Evolutionary conservation across 768 basidiomycete genomes (phyloP).

Genomic region (Lactifluus piperatus): DNA sequence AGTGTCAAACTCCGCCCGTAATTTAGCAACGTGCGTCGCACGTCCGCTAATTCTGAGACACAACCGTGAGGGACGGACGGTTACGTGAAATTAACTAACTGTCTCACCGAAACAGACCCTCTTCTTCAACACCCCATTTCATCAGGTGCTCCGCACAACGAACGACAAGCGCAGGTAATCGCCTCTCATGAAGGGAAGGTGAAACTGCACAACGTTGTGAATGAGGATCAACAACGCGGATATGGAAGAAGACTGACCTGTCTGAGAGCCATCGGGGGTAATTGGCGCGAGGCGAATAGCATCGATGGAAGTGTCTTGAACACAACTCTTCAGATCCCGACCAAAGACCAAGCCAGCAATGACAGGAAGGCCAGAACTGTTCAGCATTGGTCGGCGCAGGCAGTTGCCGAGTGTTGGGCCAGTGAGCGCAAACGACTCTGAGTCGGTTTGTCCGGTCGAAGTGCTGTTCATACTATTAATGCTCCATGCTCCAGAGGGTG

Average conservation of each 20-base stretch:
- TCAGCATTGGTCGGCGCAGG: slow-evolving; percentile 45
- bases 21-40: slow-evolving; percentile 65
- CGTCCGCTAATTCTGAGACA: slow-evolving; percentile 67
- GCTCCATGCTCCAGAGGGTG: slow-evolving; percentile 46
- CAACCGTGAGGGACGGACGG: neutral
- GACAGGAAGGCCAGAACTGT: slow-evolving; percentile 26
- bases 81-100: neutral
- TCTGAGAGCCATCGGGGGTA: slow-evolving; percentile 2
- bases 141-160: slow-evolving; percentile 78
- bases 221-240: slow-evolving; percentile 9
- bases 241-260: neutral
- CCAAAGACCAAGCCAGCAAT: slow-evolving; percentile 58
- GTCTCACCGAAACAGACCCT: slow-evolving; percentile 75
- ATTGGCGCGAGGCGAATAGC: slow-evolving; percentile 16
- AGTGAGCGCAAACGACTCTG: slow-evolving; percentile 34
- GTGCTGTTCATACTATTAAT: slow-evolving; percentile 29
- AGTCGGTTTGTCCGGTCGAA: slow-evolving; percentile 37
- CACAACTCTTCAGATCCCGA: slow-evolving; percentile 44
- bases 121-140: slow-evolving; percentile 78
- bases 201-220: slow-evolving; percentile 2
- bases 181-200: slow-evolving; percentile 22
- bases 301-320: slow-evolving; percentile 46
- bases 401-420: slow-evolving; percentile 48
- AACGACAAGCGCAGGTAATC: slow-evolving; percentile 66
- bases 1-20: slow-evolving; percentile 76